These are phyloP conservation scores for Cerrena zonata DNA, from an alignment of 1,284 basidiomycete species.

Conservation along the genomic window DNA sequence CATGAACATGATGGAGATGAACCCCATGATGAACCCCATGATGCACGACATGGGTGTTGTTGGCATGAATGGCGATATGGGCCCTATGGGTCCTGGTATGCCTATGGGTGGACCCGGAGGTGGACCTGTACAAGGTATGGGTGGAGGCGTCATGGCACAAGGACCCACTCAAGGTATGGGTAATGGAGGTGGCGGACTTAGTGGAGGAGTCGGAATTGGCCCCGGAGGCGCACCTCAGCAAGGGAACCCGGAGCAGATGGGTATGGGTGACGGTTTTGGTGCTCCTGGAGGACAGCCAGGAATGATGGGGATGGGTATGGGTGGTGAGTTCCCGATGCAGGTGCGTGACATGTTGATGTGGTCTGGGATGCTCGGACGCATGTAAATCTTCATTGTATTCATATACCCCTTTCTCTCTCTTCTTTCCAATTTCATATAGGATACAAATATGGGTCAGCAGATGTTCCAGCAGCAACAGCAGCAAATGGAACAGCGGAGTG, in stretches of 20 bases:
- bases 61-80: conserved; percentile 30
- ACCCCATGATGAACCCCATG: conserved; percentile 34
- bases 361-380: not conserved
- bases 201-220: conserved; percentile 16
- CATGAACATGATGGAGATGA: conserved; percentile 48
- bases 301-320: conserved; percentile 52
- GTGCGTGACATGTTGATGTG: conserved; percentile 31
- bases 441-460: conserved; percentile 25
- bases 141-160: conserved; percentile 9
- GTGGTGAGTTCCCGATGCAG: conserved; percentile 41
- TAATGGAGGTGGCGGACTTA: conserved; percentile 11
- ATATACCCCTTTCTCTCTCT: conserved; percentile 3
- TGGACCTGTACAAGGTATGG: conserved; percentile 34
- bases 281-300: conserved; percentile 27
- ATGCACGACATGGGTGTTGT: conserved; percentile 47
- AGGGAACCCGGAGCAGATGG: conserved; percentile 10
- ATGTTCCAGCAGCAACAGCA: conserved; percentile 20
- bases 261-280: conserved; percentile 17
- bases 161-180: conserved; percentile 12
- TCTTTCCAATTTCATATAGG: conserved; percentile 19
- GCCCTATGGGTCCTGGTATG: conserved; percentile 29
- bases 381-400: not conserved
- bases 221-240: conserved; percentile 7
- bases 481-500: conserved; percentile 38
- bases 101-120: conserved; percentile 29